These are phyloP conservation scores for Shiraia bambusicola DNA, from an alignment of 2,329 filamentous ascomycete species.

Conservation along the genomic window DNA sequence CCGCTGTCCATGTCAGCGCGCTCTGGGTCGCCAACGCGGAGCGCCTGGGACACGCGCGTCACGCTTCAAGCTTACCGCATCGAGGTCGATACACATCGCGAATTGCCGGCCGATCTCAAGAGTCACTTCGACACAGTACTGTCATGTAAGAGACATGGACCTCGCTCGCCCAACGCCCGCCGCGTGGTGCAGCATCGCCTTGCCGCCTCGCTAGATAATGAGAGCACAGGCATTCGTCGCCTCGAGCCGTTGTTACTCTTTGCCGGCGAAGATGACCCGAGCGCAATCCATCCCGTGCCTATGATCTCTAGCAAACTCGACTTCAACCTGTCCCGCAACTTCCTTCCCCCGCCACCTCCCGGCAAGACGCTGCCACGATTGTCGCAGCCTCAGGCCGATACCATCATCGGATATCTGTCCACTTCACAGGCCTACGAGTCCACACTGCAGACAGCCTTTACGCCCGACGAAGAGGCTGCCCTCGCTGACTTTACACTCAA, in stretches of 20 bases:
- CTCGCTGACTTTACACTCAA: slow-evolving; percentile 10
- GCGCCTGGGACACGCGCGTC: slow-evolving; percentile 6
- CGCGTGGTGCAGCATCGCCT: slow-evolving; percentile 11
- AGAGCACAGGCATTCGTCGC: slow-evolving; percentile 9
- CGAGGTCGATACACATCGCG: slow-evolving; percentile 2
- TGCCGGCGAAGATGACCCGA: slow-evolving; percentile 10
- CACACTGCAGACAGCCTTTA: slow-evolving; percentile 7
- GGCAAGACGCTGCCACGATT: slow-evolving; percentile 4
- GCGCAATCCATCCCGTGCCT: slow-evolving; percentile 3
- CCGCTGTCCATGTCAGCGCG: slow-evolving; percentile 6
- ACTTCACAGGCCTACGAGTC: slow-evolving; percentile 6
- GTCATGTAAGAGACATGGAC: slow-evolving; percentile 5
- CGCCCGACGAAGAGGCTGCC: slow-evolving; percentile 4
- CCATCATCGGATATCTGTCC: slow-evolving; percentile 10
- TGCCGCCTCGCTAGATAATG: slow-evolving; percentile 8
- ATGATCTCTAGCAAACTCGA: slow-evolving; percentile 9
- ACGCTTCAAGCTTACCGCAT: slow-evolving; percentile 7
- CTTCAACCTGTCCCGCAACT: slow-evolving; percentile 4
- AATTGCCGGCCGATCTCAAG: slow-evolving; percentile 2
- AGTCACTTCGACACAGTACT: slow-evolving; percentile 6
- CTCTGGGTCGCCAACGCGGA: slow-evolving; percentile 6
- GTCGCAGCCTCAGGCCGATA: slow-evolving; percentile 8
- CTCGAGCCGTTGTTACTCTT: slow-evolving; percentile 9
- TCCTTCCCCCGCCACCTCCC: slow-evolving; percentile 3
- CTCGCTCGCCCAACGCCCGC: slow-evolving; percentile 8